phyloP scores from a whole-genome alignment of 2,329 filamentous ascomycete genomes.

The Fusarium armeniacum region DNA sequence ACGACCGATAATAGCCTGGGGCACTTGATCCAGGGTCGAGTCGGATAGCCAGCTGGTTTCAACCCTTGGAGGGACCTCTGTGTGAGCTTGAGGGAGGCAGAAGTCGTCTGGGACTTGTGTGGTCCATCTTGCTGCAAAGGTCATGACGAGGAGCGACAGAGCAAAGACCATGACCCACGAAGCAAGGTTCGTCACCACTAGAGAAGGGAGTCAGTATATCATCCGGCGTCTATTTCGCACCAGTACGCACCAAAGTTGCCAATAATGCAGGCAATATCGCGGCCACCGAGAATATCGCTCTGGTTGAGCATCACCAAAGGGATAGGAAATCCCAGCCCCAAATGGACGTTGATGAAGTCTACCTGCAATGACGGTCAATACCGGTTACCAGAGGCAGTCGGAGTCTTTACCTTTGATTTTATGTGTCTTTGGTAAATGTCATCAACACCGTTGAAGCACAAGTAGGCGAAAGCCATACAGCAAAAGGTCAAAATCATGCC shows the following conservation, averaged over 20 bases:
- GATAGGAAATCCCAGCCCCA: constrained; percentile 65
- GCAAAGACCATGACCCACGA: constrained; percentile 55
- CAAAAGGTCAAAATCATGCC: constrained; percentile 61
- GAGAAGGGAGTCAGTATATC: constrained; percentile 23
- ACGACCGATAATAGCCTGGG: background rate
- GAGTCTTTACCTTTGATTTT: constrained; percentile 52
- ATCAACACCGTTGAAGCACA: constrained; percentile 41
- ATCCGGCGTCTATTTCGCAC: rapidly evolving
- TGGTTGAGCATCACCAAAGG: constrained; percentile 63
- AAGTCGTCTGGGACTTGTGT: constrained; percentile 19
- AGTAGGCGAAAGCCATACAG: constrained; percentile 51
- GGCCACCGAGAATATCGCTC: constrained; percentile 51
- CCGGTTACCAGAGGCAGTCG: rapidly evolving
- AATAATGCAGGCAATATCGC: constrained; percentile 59
- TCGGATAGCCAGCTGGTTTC: constrained; percentile 45
- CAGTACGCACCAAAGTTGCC: constrained; percentile 59
- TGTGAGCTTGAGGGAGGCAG: constrained; percentile 14
- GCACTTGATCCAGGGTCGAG: constrained; percentile 31
- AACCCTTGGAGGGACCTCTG: constrained; percentile 14
- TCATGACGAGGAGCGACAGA: constrained; percentile 44
- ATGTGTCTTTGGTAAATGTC: constrained; percentile 51
- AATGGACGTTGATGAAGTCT: constrained; percentile 65
- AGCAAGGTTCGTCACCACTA: constrained; percentile 55
- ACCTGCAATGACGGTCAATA: constrained; percentile 54
- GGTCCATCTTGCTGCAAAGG: constrained; percentile 16